Conservation (phyloP, 2,329 filamentous ascomycete genomes). For the Hypoxylon sp. region DNA sequence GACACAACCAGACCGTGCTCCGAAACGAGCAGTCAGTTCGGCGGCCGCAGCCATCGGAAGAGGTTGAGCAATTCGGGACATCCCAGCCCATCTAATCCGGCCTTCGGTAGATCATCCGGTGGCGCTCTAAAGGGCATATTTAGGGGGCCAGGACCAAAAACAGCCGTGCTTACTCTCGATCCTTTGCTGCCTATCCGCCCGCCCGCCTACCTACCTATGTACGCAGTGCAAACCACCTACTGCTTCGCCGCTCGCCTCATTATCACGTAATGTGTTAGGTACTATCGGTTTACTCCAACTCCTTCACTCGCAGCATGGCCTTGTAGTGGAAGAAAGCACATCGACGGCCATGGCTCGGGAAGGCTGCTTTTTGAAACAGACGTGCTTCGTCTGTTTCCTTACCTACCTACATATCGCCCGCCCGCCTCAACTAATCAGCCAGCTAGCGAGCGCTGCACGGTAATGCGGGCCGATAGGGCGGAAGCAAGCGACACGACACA, state of each 20-base stretch:
- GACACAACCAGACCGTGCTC: neutral
- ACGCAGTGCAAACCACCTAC: neutral
- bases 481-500: neutral
- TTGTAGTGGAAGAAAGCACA: neutral
- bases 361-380: neutral
- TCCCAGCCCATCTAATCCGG: neutral
- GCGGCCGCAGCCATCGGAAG: neutral
- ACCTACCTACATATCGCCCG: neutral
- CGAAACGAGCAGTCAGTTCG: neutral
- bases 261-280: neutral
- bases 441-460: no score
- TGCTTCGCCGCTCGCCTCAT: constrained; percentile 1
- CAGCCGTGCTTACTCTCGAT: neutral
- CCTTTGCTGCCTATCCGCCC: neutral
- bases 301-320: neutral
- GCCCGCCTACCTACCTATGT: neutral
- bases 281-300: neutral
- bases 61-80: neutral
- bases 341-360: neutral
- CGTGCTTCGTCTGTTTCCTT: neutral
- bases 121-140: neutral
- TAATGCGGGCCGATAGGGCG: neutral
- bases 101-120: neutral
- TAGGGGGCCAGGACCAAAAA: neutral
- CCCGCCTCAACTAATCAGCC: neutral